Base-by-base conservation (phyloP, 1,284 basidiomycete genomes). In the Waitea zeae region DNA sequence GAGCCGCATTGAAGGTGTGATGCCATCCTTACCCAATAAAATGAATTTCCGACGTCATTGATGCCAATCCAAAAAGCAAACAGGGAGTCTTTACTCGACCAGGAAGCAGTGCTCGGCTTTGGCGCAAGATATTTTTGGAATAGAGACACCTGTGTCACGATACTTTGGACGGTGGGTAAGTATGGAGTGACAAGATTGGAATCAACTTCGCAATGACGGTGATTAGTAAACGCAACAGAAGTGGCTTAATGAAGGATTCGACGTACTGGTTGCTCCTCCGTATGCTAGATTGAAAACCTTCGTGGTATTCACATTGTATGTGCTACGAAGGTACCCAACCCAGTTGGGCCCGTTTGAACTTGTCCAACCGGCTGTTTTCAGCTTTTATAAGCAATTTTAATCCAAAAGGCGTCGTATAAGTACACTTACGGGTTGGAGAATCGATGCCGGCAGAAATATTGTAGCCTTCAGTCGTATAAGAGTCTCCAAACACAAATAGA, bases 1-100 rank as follows among this genome's bases (percentile, higher is more conserved):
- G 33, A 37, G 31, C 19, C 36, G 12, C 14, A 30, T n/a, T n/a
- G 18, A 12, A 20, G 29, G 42, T 37, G 44, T 28, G 24, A 37
- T n/a, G 30, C 36, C 18, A 27, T 31, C 42, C 56, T 33, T 39
- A 70, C 69, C 66, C 67, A 73, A 33, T 46, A 44, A 36, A 53
- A 62, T 1, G 70, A 66, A 42, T 62, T 64, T 24, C 66, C 67
- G 31, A 73, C 61, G 41, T 71, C 71, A 37, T 74, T 74, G 38
- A 76, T 76, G 4, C 72, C 73, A 42, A 77, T 72, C 67, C 70
- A 77, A 34, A 74, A 45, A 3, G 66, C 64, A 45, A 75, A 75
- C 2, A 75, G 52, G 20, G 67, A 62, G 45, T 74, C 63, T 1
- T 58, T 53, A 41, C 64, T 62, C 28, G 56, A 46, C 72, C 72